Evolutionary conservation across 2,329 filamentous ascomycete species (phyloP).

Genomic region (Arthroderma sp.): DNA sequence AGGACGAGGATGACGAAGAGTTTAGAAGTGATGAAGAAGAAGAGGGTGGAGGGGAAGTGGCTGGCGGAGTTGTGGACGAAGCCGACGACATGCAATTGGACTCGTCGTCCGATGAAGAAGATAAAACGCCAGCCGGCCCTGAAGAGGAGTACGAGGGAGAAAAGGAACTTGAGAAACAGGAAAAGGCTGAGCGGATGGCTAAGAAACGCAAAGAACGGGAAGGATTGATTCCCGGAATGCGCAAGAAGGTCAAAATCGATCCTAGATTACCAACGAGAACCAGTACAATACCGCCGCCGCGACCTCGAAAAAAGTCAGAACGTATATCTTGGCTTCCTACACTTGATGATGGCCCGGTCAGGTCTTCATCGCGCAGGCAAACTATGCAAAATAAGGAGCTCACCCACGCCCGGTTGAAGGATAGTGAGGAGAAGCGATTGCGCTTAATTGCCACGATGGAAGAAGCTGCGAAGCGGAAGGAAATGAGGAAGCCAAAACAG

Average conservation of each 20-base stretch:
- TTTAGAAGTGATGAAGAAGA: constrained; percentile 32
- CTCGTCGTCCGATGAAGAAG: constrained; percentile 72
- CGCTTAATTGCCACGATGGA: constrained; percentile 44
- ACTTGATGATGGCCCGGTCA: constrained; percentile 46
- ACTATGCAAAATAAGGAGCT: constrained; percentile 54
- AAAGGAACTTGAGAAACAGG: constrained; percentile 67
- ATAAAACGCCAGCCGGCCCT: constrained; percentile 44
- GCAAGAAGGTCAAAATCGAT: constrained; percentile 61
- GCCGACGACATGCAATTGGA: constrained; percentile 73
- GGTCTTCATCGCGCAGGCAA: constrained; percentile 49
- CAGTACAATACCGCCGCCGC: constrained; percentile 24
- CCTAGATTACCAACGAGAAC: constrained; percentile 14
- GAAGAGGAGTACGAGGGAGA: constrained; percentile 71
- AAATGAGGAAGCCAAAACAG: constrained; percentile 61
- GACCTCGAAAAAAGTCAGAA: constrained; percentile 56
- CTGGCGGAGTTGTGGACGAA: constrained; percentile 34
- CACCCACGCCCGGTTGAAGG: constrained; percentile 35
- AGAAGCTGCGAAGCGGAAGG: constrained; percentile 48
- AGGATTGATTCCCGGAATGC: constrained; percentile 42
- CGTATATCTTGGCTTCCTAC: constrained; percentile 57
- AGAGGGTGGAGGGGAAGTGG: constrained; percentile 35
- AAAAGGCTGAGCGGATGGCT: constrained; percentile 51
- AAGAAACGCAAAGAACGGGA: constrained; percentile 76
- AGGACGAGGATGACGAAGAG: constrained; percentile 53
- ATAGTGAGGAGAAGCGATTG: constrained; percentile 35